These are phyloP conservation scores for Clitocybe nebularis DNA, from an alignment of 1,284 basidiomycete species.

Conservation along the genomic window DNA sequence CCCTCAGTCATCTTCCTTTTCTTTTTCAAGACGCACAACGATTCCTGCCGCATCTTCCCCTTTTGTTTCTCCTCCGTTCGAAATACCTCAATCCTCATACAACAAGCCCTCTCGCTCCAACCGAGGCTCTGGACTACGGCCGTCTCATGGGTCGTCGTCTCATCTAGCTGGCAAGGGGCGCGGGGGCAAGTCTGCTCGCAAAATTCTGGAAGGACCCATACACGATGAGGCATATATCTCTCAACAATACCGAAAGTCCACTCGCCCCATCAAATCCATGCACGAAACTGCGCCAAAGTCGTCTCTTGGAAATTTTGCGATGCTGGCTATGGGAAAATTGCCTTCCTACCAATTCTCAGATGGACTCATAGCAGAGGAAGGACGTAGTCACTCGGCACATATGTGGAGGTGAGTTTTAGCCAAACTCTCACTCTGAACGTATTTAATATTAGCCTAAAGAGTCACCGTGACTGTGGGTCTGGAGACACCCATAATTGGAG, in stretches of 20 bases:
- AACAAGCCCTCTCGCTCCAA: slow-evolving; percentile 13
- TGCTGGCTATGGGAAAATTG: slow-evolving; percentile 22
- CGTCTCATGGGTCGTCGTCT: slow-evolving; percentile 13
- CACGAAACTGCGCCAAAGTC: slow-evolving; percentile 32
- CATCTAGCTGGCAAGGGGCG: slow-evolving; percentile 12
- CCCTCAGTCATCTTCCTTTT: slow-evolving; percentile 20
- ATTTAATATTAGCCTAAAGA: slow-evolving; percentile 27
- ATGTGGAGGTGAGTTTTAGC: slow-evolving; percentile 33
- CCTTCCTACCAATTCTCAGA: slow-evolving; percentile 32
- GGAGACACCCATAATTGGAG: slow-evolving; percentile 42
- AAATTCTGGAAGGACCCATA: slow-evolving; percentile 28
- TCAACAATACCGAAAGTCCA: slow-evolving; percentile 26
- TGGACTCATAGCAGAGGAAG: slow-evolving; percentile 24
- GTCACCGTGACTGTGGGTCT: slow-evolving; percentile 42
- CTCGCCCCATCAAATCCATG: slow-evolving; percentile 24
- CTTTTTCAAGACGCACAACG: slow-evolving; percentile 14
- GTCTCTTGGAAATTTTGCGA: slow-evolving; percentile 35
- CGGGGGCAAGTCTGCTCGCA: slow-evolving; percentile 16
- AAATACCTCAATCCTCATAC: slow-evolving; percentile 23
- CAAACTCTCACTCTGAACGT: no score
- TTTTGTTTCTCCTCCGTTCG: slow-evolving; percentile 15
- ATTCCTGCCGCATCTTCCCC: slow-evolving; percentile 3
- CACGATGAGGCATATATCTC: slow-evolving; percentile 31
- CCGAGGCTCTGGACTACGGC: slow-evolving; percentile 9
- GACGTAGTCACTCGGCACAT: slow-evolving; percentile 14